Evolutionary conservation across 169 alveolate genomes (phyloP).

Genomic region (Babesia caballi): DNA sequence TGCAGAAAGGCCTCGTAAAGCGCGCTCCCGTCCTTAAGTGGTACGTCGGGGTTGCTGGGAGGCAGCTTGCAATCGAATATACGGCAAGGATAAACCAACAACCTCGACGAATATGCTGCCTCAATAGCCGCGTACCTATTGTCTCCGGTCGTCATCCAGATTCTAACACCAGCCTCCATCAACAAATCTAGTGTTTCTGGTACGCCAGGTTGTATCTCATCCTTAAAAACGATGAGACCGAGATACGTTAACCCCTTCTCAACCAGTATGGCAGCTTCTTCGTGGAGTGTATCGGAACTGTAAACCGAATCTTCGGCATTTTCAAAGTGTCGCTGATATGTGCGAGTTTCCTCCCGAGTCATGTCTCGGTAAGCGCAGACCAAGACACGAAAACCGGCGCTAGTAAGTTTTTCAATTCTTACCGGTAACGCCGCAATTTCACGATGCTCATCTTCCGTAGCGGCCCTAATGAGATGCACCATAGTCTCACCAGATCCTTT

Average conservation of each 20-base stretch:
- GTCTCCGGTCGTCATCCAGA: constrained; percentile 87
- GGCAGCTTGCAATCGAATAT: constrained; percentile 32
- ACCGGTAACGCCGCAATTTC: constrained; percentile 42
- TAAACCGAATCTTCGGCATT: constrained; percentile 64
- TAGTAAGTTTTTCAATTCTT: constrained; percentile 73
- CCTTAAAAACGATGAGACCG: constrained; percentile 73
- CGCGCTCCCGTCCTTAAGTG: constrained; percentile 30
- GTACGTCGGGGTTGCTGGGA: neutral
- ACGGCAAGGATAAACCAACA: constrained; percentile 27
- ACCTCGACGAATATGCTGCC: constrained; percentile 35
- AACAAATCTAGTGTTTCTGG: constrained; percentile 56
- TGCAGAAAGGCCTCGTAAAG: constrained; percentile 65
- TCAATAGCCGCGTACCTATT: constrained; percentile 67
- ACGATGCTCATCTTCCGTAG: constrained; percentile 10
- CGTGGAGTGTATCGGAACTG: constrained; percentile 31
- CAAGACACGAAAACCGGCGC: constrained; percentile 90
- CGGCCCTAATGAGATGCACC: constrained; percentile 8
- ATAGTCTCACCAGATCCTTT: constrained; percentile 34
- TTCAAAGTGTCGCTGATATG: constrained; percentile 75
- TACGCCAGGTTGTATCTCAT: constrained; percentile 67
- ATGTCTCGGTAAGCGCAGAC: constrained; percentile 87
- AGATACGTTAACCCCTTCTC: constrained; percentile 35
- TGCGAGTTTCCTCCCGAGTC: constrained; percentile 76
- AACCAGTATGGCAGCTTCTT: constrained; percentile 31
- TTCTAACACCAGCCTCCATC: constrained; percentile 80